Evolutionary conservation across 2,329 filamentous ascomycete genomes (phyloP), one percentile per base, ranked within the genome.

Genomic region (Ilyonectria robusta): DNA sequence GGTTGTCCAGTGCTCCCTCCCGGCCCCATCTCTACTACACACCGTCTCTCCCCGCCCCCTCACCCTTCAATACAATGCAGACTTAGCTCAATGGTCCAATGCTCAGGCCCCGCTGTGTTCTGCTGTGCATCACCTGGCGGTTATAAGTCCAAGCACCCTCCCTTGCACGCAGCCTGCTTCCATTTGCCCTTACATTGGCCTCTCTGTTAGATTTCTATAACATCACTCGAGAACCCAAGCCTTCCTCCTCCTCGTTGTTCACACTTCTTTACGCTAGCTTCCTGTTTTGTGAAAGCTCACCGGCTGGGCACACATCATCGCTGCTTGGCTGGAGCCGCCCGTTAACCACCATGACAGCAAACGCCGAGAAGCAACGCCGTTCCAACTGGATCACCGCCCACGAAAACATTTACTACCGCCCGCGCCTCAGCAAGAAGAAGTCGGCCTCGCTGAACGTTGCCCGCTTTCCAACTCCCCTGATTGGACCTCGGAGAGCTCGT

Each of bases 401-500:
- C 69, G 66, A 68, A 19, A 76, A 76, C 70, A 72, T 76, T 54
- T 76, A 70, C 46, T 76, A 76, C 56, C 70, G 75, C 33, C 73
- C 75, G 42, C 72, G 72, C 31, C 72, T 76, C 42, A 66, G 17
- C 47, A 76, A 72, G 70, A 75, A 75, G 72, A 75, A 71, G 53
- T 70, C 63, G 15, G 58, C 74, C 26, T 58, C 66, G 35, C 48
- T 73, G n/a, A 57, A 61, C 9, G 53, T 62, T 47, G 70, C 60
- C 19, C 69, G 71, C 17, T 76, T 83, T 57, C 81, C 82, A 9
- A 66, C 76, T 48, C 82, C 82, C 40, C 77, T 81, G 44, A 83
- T 83, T 68, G 79, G 79, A 50, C 79, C 81, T 44, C 78, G 82
- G 55, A 76, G 81, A 68, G 75, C 78, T 40, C 77, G 82, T 40